These are phyloP conservation scores for Prototheca stagnorum DNA, from an alignment of 163 green algal genomes.

Conservation along the genomic window DNA sequence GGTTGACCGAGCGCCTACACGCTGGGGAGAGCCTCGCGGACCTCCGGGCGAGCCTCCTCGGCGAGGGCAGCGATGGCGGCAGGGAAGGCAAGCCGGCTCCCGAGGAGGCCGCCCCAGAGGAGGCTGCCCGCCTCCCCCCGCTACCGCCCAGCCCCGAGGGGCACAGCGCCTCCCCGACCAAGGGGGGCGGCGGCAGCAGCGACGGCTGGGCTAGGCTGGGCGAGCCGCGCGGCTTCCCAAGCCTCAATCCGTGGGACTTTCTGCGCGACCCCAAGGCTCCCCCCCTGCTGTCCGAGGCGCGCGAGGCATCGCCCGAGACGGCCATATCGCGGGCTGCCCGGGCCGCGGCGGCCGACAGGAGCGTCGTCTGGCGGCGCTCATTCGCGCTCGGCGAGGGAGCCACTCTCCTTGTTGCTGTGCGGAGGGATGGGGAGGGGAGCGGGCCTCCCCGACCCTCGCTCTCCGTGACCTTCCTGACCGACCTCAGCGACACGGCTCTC, in stretches of 20 bases:
- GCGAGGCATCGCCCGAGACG: constrained; percentile 17
- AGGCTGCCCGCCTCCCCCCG: constrained; percentile 2
- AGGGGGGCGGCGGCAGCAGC: no score
- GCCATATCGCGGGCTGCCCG: constrained; percentile 57
- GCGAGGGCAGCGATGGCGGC: constrained; percentile 14
- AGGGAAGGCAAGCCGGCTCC: no score
- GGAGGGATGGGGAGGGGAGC: no score
- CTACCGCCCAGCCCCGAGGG: background rate
- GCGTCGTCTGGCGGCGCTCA: constrained; percentile 22
- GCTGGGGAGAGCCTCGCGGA: constrained; percentile 9
- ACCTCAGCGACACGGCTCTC: constrained; percentile 40
- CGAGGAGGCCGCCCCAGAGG: background rate
- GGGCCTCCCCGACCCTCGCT: no score
- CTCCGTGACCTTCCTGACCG: no score
- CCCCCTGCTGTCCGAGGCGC: constrained; percentile 27
- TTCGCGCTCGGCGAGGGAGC: no score
- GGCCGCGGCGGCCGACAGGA: constrained; percentile 27
- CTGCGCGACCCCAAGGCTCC: constrained; percentile 36
- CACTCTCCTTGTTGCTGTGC: no score
- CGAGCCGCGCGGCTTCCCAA: constrained; percentile 18
- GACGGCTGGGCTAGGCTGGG: constrained; percentile 40
- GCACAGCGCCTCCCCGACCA: no score
- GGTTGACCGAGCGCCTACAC: constrained; percentile 25
- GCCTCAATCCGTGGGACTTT: constrained; percentile 51
- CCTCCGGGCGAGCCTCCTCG: constrained; percentile 22